Percentiles rank a stretch among this genome's conserved stretches.
These are phyloP conservation scores for Trametes sp. DNA, from an alignment of 1,284 basidiomycete species.

Conservation along the genomic window DNA sequence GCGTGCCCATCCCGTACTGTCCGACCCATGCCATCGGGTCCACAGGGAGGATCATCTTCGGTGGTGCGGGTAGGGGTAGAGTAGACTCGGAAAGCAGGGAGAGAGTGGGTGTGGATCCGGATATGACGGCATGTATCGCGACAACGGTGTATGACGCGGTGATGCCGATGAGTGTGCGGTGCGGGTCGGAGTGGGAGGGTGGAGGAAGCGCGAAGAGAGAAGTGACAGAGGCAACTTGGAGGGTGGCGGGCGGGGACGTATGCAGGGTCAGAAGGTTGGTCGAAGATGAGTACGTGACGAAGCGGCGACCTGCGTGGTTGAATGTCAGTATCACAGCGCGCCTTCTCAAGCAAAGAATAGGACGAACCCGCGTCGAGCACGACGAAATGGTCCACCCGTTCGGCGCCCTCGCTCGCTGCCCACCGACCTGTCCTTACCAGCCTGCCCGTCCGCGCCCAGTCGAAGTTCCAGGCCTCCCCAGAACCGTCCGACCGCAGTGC, in stretches of 20 bases:
- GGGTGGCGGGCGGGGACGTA: conserved; percentile 51
- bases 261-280: conserved; percentile 57
- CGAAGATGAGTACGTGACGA: conserved; percentile 57
- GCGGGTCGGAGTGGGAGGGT: conserved; percentile 33
- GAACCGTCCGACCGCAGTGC: conserved; percentile 60
- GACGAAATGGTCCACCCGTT: conserved; percentile 64
- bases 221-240: conserved; percentile 59
- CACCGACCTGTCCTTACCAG: conserved; percentile 56
- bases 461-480: conserved; percentile 70
- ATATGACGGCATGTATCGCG: conserved; percentile 30
- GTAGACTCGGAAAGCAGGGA: conserved; percentile 51
- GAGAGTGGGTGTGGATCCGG: conserved; percentile 40
- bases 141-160: conserved; percentile 33
- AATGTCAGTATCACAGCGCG: not conserved
- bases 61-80: conserved; percentile 58
- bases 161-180: conserved; percentile 42
- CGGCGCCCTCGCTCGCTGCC: conserved; percentile 36
- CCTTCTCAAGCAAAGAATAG: not conserved
- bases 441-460: conserved; percentile 41
- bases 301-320: conserved; percentile 40
- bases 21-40: conserved; percentile 91
- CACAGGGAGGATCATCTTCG: conserved; percentile 75
- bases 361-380: conserved; percentile 66
- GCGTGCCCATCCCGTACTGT: conserved; percentile 43
- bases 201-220: conserved; percentile 64